Percentiles rank a stretch among this genome's conserved stretches.
phyloP scores from a whole-genome alignment of 2,329 filamentous ascomycete genomes.

The Didymella pomorum region DNA sequence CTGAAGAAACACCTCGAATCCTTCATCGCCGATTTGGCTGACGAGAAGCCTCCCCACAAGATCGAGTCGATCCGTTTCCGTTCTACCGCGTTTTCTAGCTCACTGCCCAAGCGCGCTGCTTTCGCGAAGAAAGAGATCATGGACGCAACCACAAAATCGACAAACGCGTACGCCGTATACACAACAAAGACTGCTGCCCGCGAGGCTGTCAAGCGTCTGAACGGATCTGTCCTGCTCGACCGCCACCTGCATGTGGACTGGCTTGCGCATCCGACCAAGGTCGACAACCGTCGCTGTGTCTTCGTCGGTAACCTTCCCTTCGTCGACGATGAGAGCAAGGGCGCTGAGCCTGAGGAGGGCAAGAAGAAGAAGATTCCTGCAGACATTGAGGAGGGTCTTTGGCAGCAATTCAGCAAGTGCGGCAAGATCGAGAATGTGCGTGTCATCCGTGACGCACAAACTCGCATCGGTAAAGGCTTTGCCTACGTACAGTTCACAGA shows the following conservation, averaged over 20 bases:
- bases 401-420: conserved; percentile 78
- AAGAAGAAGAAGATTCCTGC: conserved; percentile 75
- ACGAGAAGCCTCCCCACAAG: conserved; percentile 66
- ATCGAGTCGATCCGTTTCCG: conserved; percentile 94
- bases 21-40: conserved; percentile 65
- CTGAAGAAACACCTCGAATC: conserved; percentile 81
- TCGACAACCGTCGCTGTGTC: conserved; percentile 87
- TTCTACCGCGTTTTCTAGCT: conserved; percentile 83
- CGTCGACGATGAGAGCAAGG: conserved; percentile 85
- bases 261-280: conserved; percentile 83
- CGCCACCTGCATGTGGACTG: conserved; percentile 91
- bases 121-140: conserved; percentile 91
- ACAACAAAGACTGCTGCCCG: conserved; percentile 77
- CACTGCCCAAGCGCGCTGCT: conserved; percentile 91
- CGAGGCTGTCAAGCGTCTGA: conserved; percentile 77
- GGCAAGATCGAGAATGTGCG: conserved; percentile 93
- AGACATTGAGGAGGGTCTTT: conserved; percentile 92
- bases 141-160: conserved; percentile 88
- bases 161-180: conserved; percentile 95
- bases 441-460: conserved; percentile 87
- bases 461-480: conserved; percentile 93
- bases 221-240: conserved; percentile 83
- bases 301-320: conserved; percentile 98
- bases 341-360: conserved; percentile 70
- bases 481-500: conserved; percentile 97